Percentiles rank a stretch among this genome's conserved stretches.
Conservation (phyloP, 2,329 filamentous ascomycete species). For the Plenodomus lindquistii region DNA sequence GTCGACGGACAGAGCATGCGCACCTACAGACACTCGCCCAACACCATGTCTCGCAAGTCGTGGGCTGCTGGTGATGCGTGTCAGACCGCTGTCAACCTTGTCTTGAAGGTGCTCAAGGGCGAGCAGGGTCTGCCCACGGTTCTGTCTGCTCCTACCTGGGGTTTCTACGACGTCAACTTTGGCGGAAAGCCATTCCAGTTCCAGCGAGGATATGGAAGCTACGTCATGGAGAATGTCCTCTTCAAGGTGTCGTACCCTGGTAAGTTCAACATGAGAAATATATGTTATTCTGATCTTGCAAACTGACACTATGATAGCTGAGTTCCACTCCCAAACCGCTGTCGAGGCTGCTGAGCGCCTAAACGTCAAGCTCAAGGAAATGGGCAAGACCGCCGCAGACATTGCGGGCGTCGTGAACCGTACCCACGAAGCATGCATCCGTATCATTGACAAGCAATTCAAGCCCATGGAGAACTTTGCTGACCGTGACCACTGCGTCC, state of each 20-base stretch:
- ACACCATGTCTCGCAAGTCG: conserved; percentile 99
- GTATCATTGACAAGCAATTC: conserved; percentile 99
- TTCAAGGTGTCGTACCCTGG: conserved; percentile 99
- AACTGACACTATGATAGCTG: conserved; percentile 56
- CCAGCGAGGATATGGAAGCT: conserved; percentile 94
- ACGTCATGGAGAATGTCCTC: conserved; percentile 99
- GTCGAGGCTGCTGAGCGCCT: conserved; percentile 93
- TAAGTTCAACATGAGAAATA: conserved; percentile 49
- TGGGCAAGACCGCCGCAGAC: conserved; percentile 90
- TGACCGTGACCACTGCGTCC: conserved; percentile 98
- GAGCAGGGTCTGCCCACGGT: conserved; percentile 91
- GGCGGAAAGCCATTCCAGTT: conserved; percentile 90
- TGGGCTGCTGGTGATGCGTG: conserved; percentile 99
- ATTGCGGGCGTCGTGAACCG: conserved; percentile 90
- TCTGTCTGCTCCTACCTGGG: conserved; percentile 90
- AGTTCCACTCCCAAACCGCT: conserved; percentile 98
- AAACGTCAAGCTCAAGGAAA: conserved; percentile 76
- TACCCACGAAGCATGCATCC: conserved; percentile 96
- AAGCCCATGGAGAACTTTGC: conserved; percentile 99
- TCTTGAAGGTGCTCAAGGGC: conserved; percentile 87
- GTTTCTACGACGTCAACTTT: conserved; percentile 98
- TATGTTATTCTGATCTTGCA: neutral
- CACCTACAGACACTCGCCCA: conserved; percentile 95
- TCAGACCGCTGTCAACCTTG: conserved; percentile 90
- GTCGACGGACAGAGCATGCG: conserved; percentile 94